A percentile compares a stretch with the other conserved stretches of the same genome.
Conservation (phyloP, 768 basidiomycete species). For the Albatrellus ellisii region DNA sequence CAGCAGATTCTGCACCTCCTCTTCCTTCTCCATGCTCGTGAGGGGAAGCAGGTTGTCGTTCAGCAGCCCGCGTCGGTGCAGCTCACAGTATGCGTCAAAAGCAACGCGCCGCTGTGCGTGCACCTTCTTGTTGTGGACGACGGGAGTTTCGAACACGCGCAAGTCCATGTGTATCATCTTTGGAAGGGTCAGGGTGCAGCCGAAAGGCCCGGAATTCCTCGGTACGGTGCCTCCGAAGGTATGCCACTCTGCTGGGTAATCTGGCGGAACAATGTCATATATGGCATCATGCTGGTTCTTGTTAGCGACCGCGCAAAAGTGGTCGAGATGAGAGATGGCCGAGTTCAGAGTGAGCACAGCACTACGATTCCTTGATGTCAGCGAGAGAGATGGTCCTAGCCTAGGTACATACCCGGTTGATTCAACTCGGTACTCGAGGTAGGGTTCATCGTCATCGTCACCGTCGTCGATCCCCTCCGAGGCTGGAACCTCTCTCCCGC, state of each 20-base stretch:
- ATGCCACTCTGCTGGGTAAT: slow-evolving; percentile 51
- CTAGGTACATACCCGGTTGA: slow-evolving; percentile 43
- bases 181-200: slow-evolving; percentile 53
- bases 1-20: slow-evolving; percentile 48
- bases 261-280: slow-evolving; percentile 56
- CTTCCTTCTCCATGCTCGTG: slow-evolving; percentile 38
- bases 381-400: not conserved
- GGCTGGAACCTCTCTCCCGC: slow-evolving; percentile 27
- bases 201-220: slow-evolving; percentile 43
- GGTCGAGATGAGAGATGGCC: slow-evolving; percentile 53
- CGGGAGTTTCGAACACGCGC: slow-evolving; percentile 36
- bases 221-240: slow-evolving; percentile 17
- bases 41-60: slow-evolving; percentile 63
- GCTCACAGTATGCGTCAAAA: slow-evolving; percentile 49
- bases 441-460: slow-evolving; percentile 21
- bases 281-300: slow-evolving; percentile 38
- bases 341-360: slow-evolving; percentile 62
- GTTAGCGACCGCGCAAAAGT: slow-evolving; percentile 65
- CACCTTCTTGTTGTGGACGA: slow-evolving; percentile 37
- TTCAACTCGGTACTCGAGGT: slow-evolving; percentile 34
- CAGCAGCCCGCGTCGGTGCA: slow-evolving; percentile 47
- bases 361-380: slow-evolving; percentile 23
- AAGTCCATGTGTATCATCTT: slow-evolving; percentile 23
- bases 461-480: slow-evolving; percentile 17
- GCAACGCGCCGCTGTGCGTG: slow-evolving; percentile 61